Evolutionary conservation across 1,284 basidiomycete genomes (phyloP).

Genomic region (Moesziomyces aphidis): DNA sequence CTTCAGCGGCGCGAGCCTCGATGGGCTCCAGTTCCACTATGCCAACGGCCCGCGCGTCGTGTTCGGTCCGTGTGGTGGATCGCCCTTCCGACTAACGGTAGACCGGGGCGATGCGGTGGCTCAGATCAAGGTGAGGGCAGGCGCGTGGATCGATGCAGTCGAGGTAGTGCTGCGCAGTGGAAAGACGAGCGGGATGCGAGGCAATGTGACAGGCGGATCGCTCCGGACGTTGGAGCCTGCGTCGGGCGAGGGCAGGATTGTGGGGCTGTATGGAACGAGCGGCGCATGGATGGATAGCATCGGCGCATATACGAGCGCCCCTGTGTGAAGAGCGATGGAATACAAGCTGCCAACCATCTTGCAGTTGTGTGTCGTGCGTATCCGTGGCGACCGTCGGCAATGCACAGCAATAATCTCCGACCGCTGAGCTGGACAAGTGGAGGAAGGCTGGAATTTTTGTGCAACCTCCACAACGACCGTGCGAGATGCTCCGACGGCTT

Average conservation of each 20-base stretch:
- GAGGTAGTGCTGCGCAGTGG: constrained; percentile 37
- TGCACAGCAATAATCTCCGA: no score
- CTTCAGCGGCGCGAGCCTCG: constrained; percentile 27
- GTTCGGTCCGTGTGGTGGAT: constrained; percentile 28
- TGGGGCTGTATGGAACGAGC: constrained; percentile 34
- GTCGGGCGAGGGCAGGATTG: constrained; percentile 14
- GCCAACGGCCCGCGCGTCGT: constrained; percentile 2
- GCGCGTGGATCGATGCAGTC: constrained; percentile 48
- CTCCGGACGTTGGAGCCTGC: constrained; percentile 34
- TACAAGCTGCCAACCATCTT: background rate
- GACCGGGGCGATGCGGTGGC: constrained; percentile 16
- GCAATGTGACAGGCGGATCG: constrained; percentile 31
- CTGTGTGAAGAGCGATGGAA: background rate
- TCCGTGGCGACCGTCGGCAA: no score
- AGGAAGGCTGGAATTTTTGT: no score
- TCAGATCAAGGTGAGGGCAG: constrained; percentile 28
- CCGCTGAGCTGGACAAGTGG: no score
- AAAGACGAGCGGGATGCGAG: constrained; percentile 29
- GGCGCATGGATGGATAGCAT: constrained; percentile 39
- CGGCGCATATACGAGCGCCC: constrained; percentile 19
- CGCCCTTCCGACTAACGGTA: constrained; percentile 18
- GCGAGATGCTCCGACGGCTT: no score
- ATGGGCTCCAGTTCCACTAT: constrained; percentile 28
- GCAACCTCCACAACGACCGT: no score
- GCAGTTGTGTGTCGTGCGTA: no score